A percentile compares a stretch with the other conserved stretches of the same genome.
Evolutionary conservation across 208 protist genomes (phyloP).

Genomic region (Balamuthia mandrillaris): DNA sequence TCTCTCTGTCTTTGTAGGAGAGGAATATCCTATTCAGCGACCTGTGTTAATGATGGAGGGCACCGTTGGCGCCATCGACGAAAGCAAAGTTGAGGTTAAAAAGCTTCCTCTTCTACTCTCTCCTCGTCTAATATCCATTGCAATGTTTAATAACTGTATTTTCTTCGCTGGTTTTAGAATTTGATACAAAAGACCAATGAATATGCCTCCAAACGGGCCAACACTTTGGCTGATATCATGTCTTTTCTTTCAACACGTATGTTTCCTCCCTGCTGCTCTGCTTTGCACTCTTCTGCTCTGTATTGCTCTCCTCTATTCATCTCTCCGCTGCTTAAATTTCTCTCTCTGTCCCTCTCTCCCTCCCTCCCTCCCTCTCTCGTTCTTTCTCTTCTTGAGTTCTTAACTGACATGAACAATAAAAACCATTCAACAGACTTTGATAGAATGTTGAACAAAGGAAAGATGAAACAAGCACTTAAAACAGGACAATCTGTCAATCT

Average conservation of each 20-base stretch:
- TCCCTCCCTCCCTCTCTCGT: background rate
- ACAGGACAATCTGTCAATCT: too few relatives aligned
- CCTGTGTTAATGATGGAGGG: background rate
- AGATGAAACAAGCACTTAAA: background rate
- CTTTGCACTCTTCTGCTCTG: background rate
- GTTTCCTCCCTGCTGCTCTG: background rate
- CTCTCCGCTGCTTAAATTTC: background rate
- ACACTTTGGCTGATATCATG: background rate
- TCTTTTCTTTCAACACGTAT: background rate
- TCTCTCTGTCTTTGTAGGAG: background rate
- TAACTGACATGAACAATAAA: background rate
- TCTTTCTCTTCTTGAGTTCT: background rate
- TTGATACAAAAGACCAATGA: background rate
- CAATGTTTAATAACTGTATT: background rate
- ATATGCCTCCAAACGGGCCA: background rate
- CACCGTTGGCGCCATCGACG: background rate
- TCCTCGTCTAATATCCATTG: background rate
- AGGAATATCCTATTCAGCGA: background rate
- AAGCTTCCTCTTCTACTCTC: background rate
- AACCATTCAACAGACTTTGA: background rate
- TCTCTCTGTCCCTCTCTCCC: background rate
- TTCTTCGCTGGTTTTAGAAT: background rate
- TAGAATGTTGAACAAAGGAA: background rate
- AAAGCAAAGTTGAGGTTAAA: background rate
- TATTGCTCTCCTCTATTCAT: background rate